Base-by-base conservation (phyloP, 192 early-diverging fungal species). In the Kickxella alabastrina region DNA sequence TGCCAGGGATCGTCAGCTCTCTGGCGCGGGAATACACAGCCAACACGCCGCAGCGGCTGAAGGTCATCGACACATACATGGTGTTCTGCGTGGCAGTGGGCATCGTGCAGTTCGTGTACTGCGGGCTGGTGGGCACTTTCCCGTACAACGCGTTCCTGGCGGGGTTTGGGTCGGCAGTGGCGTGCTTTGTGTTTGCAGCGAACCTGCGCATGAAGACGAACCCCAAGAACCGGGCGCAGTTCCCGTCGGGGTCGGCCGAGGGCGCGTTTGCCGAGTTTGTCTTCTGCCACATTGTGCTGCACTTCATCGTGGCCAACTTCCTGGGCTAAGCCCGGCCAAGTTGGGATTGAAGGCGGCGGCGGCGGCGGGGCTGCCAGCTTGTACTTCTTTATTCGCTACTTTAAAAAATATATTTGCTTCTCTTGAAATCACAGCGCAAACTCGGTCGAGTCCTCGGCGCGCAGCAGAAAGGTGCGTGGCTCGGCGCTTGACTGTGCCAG, bases 111-210 rank as follows among this genome's bases (percentile, higher is more conserved):
- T 93, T 99, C 56, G 59, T 85, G 12, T 97, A 99, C 59, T 85
- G 89, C 49, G 45, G 85, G 1, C 48, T 93, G 18, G 92, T 80
- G 12, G 94, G 95, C 40, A 92, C 86, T n/a, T 97, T 85, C 66
- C 97, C 97, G 17, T 98, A 95, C 80, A 98, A 97, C 76, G 89
- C 93, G 24, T 98, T 99, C 69, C 66, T 99, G 61, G 86, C 94
- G 10, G 92, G 92, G 23, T 99, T 99, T 75, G 88, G 88, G 46
- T 86, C 87, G 9, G 87, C 88, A 8, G 91, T 97, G 19, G 95
- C 91, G 18, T 79, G 82, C 44, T 99, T 99, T 77, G 88, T 95
- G 9, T 83, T 96, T 48, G 63, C 67, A 15, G 92, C 88, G 46
- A 92, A 91, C 71, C 80, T 99, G 55, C 84, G 97, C 44, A 97